Percentiles rank a stretch among this genome's conserved stretches.
Conservation (phyloP, 805 yeast species). For the Teunomyces stri region DNA sequence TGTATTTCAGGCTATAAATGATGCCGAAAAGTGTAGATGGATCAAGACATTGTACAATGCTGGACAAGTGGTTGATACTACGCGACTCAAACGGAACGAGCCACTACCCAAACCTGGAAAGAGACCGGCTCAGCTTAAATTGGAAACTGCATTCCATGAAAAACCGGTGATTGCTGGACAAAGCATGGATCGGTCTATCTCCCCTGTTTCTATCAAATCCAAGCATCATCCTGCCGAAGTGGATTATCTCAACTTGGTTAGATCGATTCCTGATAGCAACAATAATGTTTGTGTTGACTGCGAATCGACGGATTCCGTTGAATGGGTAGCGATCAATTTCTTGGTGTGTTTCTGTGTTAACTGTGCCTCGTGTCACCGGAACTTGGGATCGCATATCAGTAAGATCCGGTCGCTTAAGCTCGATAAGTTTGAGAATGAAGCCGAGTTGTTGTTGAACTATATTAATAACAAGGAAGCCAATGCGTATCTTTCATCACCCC, state of each 20-base stretch:
- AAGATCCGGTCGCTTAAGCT: conserved; percentile 76
- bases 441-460: conserved; percentile 49
- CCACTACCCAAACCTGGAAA: not conserved
- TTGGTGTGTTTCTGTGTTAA: conserved; percentile 73
- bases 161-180: conserved; percentile 15
- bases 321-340: conserved; percentile 82
- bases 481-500: conserved; percentile 39
- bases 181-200: conserved; percentile 6
- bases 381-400: conserved; percentile 78
- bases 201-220: conserved; percentile 33
- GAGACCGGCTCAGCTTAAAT: conserved; percentile 6
- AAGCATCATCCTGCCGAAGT: conserved; percentile 16
- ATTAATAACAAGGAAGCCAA: conserved; percentile 58
- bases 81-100: conserved; percentile 13
- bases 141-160: conserved; percentile 12
- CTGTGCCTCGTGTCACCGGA: conserved; percentile 87
- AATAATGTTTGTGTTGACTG: conserved; percentile 81
- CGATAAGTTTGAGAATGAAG: conserved; percentile 66
- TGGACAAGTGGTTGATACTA: conserved; percentile 39
- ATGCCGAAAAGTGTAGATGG: conserved; percentile 70
- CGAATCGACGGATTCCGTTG: conserved; percentile 59
- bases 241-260: conserved; percentile 36
- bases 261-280: conserved; percentile 42
- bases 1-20: conserved; percentile 70
- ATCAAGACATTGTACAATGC: conserved; percentile 60